Conservation (phyloP, 345 rosid species). For the Melastoma malabathricum region DNA sequence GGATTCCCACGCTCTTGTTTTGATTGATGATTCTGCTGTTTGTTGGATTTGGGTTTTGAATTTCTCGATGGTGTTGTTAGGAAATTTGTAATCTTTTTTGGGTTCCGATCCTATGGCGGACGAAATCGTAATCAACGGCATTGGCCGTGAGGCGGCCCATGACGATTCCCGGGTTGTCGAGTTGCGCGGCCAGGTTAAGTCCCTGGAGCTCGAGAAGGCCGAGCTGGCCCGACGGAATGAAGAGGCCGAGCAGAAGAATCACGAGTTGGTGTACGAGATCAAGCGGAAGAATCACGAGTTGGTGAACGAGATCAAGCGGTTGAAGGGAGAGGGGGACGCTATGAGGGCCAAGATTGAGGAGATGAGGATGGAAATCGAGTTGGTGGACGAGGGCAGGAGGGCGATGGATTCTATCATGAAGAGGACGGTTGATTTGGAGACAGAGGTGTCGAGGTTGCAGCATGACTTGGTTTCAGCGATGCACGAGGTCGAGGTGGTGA, state of each 20-base stretch:
- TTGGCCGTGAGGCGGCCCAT: slow-evolving; percentile 18
- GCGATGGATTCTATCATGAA: slow-evolving; percentile 28
- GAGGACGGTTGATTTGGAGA: slow-evolving; percentile 58
- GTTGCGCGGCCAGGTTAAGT: slow-evolving; percentile 21
- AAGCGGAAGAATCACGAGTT: slow-evolving; percentile 19
- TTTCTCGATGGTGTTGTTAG: not conserved
- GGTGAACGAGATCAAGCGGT: slow-evolving; percentile 22
- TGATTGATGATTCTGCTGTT: not conserved
- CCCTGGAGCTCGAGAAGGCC: slow-evolving; percentile 37
- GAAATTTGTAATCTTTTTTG: not conserved
- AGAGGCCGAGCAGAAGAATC: slow-evolving; percentile 22
- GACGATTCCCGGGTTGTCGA: slow-evolving; percentile 16
- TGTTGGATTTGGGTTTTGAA: slow-evolving; percentile 2
- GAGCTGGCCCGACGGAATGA: slow-evolving; percentile 25
- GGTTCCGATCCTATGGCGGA: slow-evolving; percentile 10
- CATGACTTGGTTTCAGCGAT: slow-evolving; percentile 43
- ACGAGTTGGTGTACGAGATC: slow-evolving; percentile 19
- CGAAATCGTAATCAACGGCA: slow-evolving; percentile 9
- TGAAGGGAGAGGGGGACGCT: slow-evolving; percentile 22
- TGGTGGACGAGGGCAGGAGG: slow-evolving; percentile 36
- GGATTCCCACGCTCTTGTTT: too few relatives aligned
- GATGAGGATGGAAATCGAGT: slow-evolving; percentile 38
- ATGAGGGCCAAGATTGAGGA: slow-evolving; percentile 25
- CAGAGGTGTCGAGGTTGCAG: slow-evolving; percentile 44
- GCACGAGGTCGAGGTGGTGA: slow-evolving; percentile 37